Percentiles rank a stretch among this genome's conserved stretches.
phyloP scores from a whole-genome alignment of 2,329 filamentous ascomycete genomes.

The Diaporthe amygdali region DNA sequence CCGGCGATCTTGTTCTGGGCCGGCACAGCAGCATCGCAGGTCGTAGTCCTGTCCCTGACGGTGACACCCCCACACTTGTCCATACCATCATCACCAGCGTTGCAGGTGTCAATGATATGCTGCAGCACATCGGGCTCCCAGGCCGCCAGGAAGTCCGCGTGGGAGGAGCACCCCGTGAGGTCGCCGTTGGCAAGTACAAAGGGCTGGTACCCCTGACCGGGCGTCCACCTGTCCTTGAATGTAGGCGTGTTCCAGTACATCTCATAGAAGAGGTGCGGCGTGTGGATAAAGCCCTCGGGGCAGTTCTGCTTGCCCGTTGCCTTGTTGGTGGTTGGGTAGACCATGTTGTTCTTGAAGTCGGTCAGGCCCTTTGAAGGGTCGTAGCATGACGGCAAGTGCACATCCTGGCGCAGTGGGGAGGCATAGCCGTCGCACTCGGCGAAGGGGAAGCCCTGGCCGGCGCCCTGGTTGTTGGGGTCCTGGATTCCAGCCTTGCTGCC shows the following conservation, averaged over 20 bases:
- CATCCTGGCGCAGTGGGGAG: constrained; percentile 67
- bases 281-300: constrained; percentile 58
- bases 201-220: constrained; percentile 59
- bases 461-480: constrained; percentile 58
- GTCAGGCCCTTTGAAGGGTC: constrained; percentile 65
- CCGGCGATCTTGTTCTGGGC: constrained; percentile 52
- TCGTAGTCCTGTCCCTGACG: constrained; percentile 50
- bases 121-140: constrained; percentile 72
- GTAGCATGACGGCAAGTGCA: constrained; percentile 79
- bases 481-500: constrained; percentile 60
- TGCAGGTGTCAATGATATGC: constrained; percentile 70
- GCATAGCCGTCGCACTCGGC: constrained; percentile 68
- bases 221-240: constrained; percentile 59
- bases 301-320: constrained; percentile 53
- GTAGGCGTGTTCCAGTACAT: constrained; percentile 64
- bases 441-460: constrained; percentile 72
- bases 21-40: constrained; percentile 57
- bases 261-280: constrained; percentile 64
- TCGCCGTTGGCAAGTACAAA: constrained; percentile 76
- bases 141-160: constrained; percentile 76
- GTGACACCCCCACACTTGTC: constrained; percentile 65
- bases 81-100: constrained; percentile 64
- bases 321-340: constrained; percentile 58
- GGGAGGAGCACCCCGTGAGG: constrained; percentile 70
- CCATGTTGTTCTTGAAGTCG: constrained; percentile 70